phyloP scores from a whole-genome alignment of 441 rosid species.

The Daphne laureola region DNA sequence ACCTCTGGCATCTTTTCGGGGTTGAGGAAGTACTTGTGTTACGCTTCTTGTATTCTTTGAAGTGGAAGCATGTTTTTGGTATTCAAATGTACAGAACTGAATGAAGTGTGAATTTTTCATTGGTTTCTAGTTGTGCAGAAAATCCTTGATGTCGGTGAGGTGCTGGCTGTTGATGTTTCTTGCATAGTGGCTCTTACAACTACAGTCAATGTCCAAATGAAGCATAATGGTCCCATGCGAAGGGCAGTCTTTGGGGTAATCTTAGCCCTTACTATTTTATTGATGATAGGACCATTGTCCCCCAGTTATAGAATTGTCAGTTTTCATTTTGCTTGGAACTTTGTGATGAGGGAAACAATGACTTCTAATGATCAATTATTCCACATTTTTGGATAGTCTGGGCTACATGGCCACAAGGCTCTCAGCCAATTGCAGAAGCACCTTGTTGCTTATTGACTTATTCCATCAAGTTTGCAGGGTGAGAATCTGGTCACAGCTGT shows the following conservation, averaged over 20 bases:
- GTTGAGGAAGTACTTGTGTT: background rate
- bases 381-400: no score
- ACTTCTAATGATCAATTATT: no score
- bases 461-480: constrained; percentile 39
- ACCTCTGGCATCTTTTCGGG: no score
- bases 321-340: no score
- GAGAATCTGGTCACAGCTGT: constrained; percentile 77
- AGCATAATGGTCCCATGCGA: constrained; percentile 75
- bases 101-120: constrained; percentile 12
- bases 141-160: constrained; percentile 89
- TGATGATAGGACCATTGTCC: no score
- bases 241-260: constrained; percentile 86
- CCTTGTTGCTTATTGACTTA: no score
- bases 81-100: constrained; percentile 3
- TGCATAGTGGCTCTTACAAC: constrained; percentile 81
- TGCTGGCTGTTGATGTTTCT: constrained; percentile 68
- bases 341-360: no score
- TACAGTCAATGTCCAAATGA: constrained; percentile 70
- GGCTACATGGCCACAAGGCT: no score
- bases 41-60: background rate
- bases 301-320: no score
- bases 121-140: constrained; percentile 76
- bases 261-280: background rate
- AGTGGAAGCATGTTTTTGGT: background rate
- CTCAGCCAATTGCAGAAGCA: no score